Base-by-base conservation (phyloP, 2,329 filamentous ascomycete species). In the Sclerotinia subarctica region DNA sequence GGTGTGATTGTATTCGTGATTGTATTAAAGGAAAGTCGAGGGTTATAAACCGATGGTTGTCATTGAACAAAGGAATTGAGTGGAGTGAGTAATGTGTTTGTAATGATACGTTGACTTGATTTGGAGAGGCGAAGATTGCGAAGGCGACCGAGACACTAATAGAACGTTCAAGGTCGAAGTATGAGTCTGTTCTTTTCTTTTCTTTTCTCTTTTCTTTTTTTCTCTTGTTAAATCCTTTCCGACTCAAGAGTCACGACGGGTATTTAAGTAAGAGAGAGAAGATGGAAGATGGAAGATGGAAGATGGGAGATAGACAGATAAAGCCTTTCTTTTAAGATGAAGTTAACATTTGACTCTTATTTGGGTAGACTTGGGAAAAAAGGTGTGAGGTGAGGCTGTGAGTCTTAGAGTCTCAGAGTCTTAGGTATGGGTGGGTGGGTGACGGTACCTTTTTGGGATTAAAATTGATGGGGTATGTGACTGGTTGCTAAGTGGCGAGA, bases 51-150 rank as follows among this genome's bases (percentile, higher is more conserved):
- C 69, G 70, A 52, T 51, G 32, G 54, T 62, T 67, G 56, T 67
- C 64, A 62, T 64, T 69, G 69, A 66, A 63, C 63, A 68, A 73
- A 75, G 68, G 71, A 72, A 72, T 57, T 75, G 74, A 75, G 75
- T 73, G 74, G 74, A 76, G 74, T 67, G 64, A 67, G 64, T 62
- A 62, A 67, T 62, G 35, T 44, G 56, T 44, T 24, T 62, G 54
- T 35, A 51, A 66, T 42, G 11, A 42, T 42, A 42, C 66, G 35
- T 32, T 67, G 58, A 71, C 69, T 13, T 35, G 35, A 35, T 35
- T 17, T 42, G 62, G 57, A 38, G 46, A 68, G 67, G 70, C 71
- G 70, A 73, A 73, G 69, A 69, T 51, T 46, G 26, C 5, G 7
- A 62, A 67, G 64, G 64, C 47, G 64, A 62, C 54, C 46, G 56